These are phyloP conservation scores for Myrmaecium sp. DNA, from an alignment of 2,329 filamentous ascomycete genomes.

Conservation along the genomic window DNA sequence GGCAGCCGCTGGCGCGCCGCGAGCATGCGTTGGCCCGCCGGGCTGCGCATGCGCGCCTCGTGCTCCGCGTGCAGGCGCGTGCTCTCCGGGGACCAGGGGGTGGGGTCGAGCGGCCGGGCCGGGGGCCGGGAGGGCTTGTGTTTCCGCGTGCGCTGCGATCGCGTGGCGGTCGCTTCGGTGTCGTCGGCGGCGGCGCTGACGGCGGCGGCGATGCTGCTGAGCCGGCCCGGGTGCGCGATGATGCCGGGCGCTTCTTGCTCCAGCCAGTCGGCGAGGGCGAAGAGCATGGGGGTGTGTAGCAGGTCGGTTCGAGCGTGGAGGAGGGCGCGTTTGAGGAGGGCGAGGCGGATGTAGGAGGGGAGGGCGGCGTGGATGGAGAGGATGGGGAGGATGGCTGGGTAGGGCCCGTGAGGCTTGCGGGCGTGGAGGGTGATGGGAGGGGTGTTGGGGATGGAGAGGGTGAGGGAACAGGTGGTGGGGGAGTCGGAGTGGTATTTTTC, in stretches of 20 bases:
- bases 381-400: slow-evolving; percentile 52
- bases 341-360: slow-evolving; percentile 85
- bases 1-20: slow-evolving; percentile 56
- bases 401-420: slow-evolving; percentile 49
- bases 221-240: slow-evolving; percentile 64
- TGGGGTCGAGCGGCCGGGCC: slow-evolving; percentile 47
- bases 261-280: slow-evolving; percentile 79
- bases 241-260: slow-evolving; percentile 71
- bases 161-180: too few relatives aligned
- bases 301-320: slow-evolving; percentile 53
- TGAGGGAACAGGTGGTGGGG: too few relatives aligned
- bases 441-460: too few relatives aligned
- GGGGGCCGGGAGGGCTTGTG: slow-evolving; percentile 20
- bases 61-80: slow-evolving; percentile 46
- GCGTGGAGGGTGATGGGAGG: slow-evolving; percentile 48
- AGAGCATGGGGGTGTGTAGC: slow-evolving; percentile 77
- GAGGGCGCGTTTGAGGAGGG: slow-evolving; percentile 63
- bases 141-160: slow-evolving; percentile 6
- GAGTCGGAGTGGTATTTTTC: slow-evolving; percentile 40
- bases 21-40: slow-evolving; percentile 60
- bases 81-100: slow-evolving; percentile 38
- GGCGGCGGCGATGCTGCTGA: slow-evolving; percentile 71
- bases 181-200: slow-evolving; percentile 40
- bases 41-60: slow-evolving; percentile 46
- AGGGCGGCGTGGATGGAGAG: slow-evolving; percentile 52